A percentile compares a stretch with the other conserved stretches of the same genome.
Conservation (phyloP, 1,139 yeast species). For the Debaryomyces udenii region DNA sequence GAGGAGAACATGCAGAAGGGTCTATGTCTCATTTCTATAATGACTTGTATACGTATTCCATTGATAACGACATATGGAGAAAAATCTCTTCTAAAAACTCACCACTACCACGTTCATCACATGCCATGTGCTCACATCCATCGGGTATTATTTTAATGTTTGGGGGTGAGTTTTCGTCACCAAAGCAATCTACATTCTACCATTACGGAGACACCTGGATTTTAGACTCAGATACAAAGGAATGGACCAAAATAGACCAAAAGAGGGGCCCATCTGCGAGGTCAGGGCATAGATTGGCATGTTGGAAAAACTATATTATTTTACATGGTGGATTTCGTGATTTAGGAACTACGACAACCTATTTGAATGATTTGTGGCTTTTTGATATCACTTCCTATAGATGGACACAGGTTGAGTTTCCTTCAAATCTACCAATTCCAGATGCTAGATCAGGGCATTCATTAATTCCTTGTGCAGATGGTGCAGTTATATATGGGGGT, state of each 20-base stretch:
- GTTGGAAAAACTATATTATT: slow-evolving; percentile 87
- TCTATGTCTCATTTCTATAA: slow-evolving; percentile 73
- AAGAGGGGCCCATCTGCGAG: slow-evolving; percentile 77
- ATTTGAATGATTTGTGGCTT: slow-evolving; percentile 85
- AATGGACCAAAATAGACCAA: slow-evolving; percentile 85
- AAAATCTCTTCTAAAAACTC: slow-evolving; percentile 77
- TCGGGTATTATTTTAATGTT: slow-evolving; percentile 82
- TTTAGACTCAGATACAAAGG: slow-evolving; percentile 78
- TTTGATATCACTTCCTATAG: slow-evolving; percentile 88
- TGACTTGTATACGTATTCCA: slow-evolving; percentile 72
- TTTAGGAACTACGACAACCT: slow-evolving; percentile 80
- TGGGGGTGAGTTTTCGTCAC: slow-evolving; percentile 97
- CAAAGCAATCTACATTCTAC: slow-evolving; percentile 92
- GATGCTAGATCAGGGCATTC: slow-evolving; percentile 96
- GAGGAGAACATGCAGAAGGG: slow-evolving; percentile 76
- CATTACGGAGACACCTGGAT: slow-evolving; percentile 98
- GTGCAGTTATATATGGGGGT: slow-evolving; percentile 90
- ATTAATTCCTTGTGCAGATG: slow-evolving; percentile 77
- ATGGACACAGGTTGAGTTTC: slow-evolving; percentile 90
- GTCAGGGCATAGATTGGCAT: slow-evolving; percentile 89
- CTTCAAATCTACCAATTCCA: slow-evolving; percentile 77
- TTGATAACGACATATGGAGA: slow-evolving; percentile 85
- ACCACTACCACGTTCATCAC: slow-evolving; percentile 92
- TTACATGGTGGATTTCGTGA: slow-evolving; percentile 94
- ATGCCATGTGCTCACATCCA: slow-evolving; percentile 92